Evolutionary conservation across 1,284 basidiomycete species (phyloP).

Genomic region (Cystobasidium slooffiae): DNA sequence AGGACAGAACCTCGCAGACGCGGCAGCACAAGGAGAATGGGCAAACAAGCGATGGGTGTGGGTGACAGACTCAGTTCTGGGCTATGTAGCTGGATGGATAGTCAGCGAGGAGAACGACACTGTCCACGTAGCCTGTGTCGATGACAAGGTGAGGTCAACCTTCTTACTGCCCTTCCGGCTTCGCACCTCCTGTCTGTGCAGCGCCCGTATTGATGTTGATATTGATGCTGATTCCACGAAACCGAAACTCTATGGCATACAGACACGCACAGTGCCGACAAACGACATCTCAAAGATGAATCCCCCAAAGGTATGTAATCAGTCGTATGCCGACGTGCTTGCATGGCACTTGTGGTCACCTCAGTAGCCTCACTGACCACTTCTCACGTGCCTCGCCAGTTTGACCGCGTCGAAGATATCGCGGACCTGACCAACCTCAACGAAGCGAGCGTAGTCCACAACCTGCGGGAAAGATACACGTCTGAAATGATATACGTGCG

Average conservation of each 20-base stretch:
- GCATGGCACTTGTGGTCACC: not conserved
- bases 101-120: slow-evolving; percentile 69
- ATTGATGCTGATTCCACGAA: not conserved
- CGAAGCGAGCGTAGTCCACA: slow-evolving; percentile 98
- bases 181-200: not conserved
- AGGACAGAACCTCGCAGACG: slow-evolving; percentile 50
- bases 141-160: slow-evolving; percentile 68
- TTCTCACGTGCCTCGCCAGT: slow-evolving; percentile 63
- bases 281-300: slow-evolving; percentile 83
- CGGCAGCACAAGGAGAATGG: slow-evolving; percentile 53
- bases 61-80: slow-evolving; percentile 86
- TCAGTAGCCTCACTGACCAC: slow-evolving; percentile 1
- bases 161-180: not conserved
- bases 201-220: slow-evolving; percentile 3
- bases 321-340: slow-evolving; percentile 24
- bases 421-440: slow-evolving; percentile 97
- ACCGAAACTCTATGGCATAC: slow-evolving; percentile 54
- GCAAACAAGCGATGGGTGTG: slow-evolving; percentile 66
- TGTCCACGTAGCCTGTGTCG: slow-evolving; percentile 78
- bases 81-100: slow-evolving; percentile 89
- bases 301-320: slow-evolving; percentile 31
- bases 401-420: slow-evolving; percentile 96
- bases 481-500: slow-evolving; percentile 93
- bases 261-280: slow-evolving; percentile 68
- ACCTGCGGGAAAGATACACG: slow-evolving; percentile 87